Evolutionary conservation across 768 basidiomycete species (phyloP).

Genomic region (Pleurotus salmoneostramineus): DNA sequence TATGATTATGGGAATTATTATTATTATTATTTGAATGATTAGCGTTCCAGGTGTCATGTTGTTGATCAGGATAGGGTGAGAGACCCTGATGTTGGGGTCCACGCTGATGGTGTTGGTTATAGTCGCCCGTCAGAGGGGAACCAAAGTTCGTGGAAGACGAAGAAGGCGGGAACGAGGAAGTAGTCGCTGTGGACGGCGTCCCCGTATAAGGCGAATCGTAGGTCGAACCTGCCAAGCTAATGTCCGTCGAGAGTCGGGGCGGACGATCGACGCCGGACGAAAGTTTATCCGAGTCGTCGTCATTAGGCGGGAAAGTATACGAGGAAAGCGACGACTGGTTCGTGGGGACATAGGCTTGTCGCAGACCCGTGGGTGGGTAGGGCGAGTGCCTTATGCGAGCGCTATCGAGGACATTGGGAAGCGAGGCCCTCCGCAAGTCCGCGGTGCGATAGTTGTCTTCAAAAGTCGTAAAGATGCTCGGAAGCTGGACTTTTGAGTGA

Average conservation of each 20-base stretch:
- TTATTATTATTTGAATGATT: too few species aligned
- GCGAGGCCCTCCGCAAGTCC: conserved; percentile 58
- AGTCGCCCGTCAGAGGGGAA: conserved; percentile 44
- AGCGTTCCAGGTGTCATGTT: conserved; percentile 47
- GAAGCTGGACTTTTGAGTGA: conserved; percentile 60
- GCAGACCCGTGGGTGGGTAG: conserved; percentile 46
- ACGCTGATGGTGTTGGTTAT: conserved; percentile 40
- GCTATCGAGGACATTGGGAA: conserved; percentile 58
- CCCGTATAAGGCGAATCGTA: conserved; percentile 48
- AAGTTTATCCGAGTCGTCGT: conserved; percentile 31
- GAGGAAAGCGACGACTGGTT: conserved; percentile 36
- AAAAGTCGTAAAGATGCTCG: conserved; percentile 70
- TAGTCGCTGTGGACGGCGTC: conserved; percentile 44
- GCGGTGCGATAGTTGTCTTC: conserved; percentile 58
- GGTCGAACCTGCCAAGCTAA: conserved; percentile 28
- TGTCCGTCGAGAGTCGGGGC: conserved; percentile 46
- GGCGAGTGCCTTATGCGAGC: conserved; percentile 52
- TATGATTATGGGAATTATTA: too few species aligned
- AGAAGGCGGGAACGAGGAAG: conserved; percentile 47
- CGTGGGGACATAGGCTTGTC: conserved; percentile 41
- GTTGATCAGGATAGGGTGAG: conserved; percentile 38
- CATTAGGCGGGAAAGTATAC: conserved; percentile 57
- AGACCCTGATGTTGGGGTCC: conserved; percentile 27
- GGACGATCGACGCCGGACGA: conserved; percentile 24
- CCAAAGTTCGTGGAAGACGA: conserved; percentile 44